phyloP scores from a whole-genome alignment of 768 basidiomycete species.

The Ramaria rubella region DNA sequence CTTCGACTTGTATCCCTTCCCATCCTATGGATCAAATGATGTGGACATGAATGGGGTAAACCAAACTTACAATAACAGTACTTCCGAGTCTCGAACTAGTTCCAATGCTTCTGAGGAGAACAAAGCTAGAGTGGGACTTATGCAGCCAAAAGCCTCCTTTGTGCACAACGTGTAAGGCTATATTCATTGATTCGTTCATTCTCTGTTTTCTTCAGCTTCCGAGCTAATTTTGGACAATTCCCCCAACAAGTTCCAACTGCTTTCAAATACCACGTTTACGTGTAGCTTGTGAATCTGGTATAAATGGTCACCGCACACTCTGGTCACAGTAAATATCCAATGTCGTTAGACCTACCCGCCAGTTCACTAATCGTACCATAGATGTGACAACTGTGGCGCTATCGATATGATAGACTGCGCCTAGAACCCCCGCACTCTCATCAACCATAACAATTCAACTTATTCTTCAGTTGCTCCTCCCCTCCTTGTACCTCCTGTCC shows the following conservation, averaged over 20 bases:
- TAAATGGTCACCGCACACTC: conserved; percentile 70
- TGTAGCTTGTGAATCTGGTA: conserved; percentile 65
- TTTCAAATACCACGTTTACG: conserved; percentile 80
- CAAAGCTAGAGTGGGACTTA: conserved; percentile 47
- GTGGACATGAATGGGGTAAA: conserved; percentile 35
- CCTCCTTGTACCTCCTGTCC: not conserved
- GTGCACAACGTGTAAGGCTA: conserved; percentile 64
- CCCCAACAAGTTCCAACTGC: conserved; percentile 47
- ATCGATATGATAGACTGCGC: conserved; percentile 80
- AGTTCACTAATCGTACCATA: not conserved
- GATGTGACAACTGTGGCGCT: conserved; percentile 80
- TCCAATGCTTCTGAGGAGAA: conserved; percentile 25
- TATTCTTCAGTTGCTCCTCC: not conserved
- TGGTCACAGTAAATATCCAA: conserved; percentile 53
- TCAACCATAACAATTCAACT: too few species aligned
- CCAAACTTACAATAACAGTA: conserved; percentile 36
- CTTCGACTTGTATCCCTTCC: conserved; percentile 55
- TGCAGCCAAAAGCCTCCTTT: conserved; percentile 56
- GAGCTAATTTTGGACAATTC: not conserved
- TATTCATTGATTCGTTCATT: not conserved
- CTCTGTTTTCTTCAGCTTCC: not conserved
- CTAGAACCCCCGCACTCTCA: too few species aligned
- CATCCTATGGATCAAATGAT: conserved; percentile 41
- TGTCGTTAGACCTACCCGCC: not conserved
- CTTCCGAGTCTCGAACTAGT: conserved; percentile 30